These are phyloP conservation scores for Penicillium freii DNA, from an alignment of 2,329 filamentous ascomycete species.

Conservation along the genomic window DNA sequence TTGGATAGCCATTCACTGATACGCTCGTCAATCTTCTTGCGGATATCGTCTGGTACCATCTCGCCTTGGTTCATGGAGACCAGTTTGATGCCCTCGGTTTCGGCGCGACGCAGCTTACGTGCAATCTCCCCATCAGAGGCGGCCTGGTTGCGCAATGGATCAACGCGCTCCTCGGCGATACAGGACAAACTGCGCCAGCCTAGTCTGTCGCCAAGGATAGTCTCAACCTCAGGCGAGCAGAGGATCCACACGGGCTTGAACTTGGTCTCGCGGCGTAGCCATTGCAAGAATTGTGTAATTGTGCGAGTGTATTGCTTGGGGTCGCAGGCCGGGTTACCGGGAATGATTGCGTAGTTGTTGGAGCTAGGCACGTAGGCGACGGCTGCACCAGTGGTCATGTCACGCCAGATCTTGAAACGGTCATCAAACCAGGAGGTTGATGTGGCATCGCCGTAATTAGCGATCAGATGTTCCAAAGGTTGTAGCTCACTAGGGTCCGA, in stretches of 20 bases:
- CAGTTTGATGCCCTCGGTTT: constrained; percentile 80
- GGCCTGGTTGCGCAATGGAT: constrained; percentile 66
- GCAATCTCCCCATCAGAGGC: constrained; percentile 65
- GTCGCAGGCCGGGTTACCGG: constrained; percentile 85
- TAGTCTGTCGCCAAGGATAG: constrained; percentile 73
- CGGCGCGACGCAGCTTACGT: constrained; percentile 75
- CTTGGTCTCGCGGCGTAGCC: constrained; percentile 66
- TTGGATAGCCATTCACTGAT: constrained; percentile 76
- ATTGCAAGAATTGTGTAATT: constrained; percentile 71
- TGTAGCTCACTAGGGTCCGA: constrained; percentile 59
- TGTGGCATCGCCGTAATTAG: constrained; percentile 91
- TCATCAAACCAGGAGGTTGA: constrained; percentile 94
- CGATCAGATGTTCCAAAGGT: constrained; percentile 80
- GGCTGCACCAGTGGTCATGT: constrained; percentile 73
- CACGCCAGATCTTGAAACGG: constrained; percentile 83
- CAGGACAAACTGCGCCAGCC: constrained; percentile 88
- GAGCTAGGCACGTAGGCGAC: constrained; percentile 76
- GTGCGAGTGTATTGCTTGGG: constrained; percentile 70
- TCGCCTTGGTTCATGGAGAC: constrained; percentile 67
- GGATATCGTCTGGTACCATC: constrained; percentile 63
- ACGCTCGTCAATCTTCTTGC: constrained; percentile 66
- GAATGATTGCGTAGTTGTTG: constrained; percentile 72
- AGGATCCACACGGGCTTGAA: constrained; percentile 87
- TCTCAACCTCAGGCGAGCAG: constrained; percentile 73
- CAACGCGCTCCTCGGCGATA: constrained; percentile 82